Percentiles rank a stretch among this genome's conserved stretches.
Evolutionary conservation across 805 yeast genomes (phyloP).

Genomic region (Zygosaccharomyces bailii): DNA sequence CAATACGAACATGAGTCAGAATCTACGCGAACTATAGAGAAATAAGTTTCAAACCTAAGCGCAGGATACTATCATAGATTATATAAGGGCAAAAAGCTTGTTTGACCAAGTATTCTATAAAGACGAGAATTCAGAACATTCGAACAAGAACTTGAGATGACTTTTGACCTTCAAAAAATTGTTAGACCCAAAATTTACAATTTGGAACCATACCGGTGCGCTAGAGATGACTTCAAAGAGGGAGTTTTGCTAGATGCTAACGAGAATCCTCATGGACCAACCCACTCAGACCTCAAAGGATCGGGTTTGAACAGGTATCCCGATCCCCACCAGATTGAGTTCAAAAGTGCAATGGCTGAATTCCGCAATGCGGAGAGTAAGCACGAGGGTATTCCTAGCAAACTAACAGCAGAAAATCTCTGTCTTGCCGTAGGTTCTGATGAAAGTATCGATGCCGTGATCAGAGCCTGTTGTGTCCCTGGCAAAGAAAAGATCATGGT

Average conservation of each 20-base stretch:
- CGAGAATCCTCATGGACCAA: constrained; percentile 92
- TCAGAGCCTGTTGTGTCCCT: constrained; percentile 81
- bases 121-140: background rate
- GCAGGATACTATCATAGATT: background rate
- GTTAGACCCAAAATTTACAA: constrained; percentile 81
- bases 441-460: constrained; percentile 85
- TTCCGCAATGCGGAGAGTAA: constrained; percentile 54
- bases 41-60: no score
- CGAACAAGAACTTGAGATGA: constrained; percentile 15
- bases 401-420: constrained; percentile 60
- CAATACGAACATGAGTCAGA: constrained; percentile 8
- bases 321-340: constrained; percentile 85
- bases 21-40: no score
- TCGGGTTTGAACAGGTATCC: constrained; percentile 90
- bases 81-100: background rate
- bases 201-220: constrained; percentile 92
- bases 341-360: constrained; percentile 67
- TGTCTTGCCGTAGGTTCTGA: constrained; percentile 97
- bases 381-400: constrained; percentile 20
- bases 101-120: background rate
- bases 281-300: constrained; percentile 44
- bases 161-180: constrained; percentile 37
- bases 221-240: constrained; percentile 88
- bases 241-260: constrained; percentile 93
- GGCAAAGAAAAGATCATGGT: constrained; percentile 75